These are phyloP conservation scores for Rhynchosporium agropyri DNA, from an alignment of 2,329 filamentous ascomycete species.

Conservation along the genomic window DNA sequence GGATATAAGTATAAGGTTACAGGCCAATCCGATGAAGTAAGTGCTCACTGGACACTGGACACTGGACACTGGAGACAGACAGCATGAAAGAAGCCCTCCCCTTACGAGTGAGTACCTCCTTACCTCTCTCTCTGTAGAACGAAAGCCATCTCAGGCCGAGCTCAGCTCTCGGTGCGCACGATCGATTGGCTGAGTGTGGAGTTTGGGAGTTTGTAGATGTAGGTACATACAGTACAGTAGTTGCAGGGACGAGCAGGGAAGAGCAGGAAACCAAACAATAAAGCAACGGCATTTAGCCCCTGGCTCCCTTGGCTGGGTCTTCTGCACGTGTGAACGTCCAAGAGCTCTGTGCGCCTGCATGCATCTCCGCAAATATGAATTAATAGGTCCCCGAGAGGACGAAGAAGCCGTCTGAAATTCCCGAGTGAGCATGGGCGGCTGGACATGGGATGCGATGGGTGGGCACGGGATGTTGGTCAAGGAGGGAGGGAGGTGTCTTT, in stretches of 20 bases:
- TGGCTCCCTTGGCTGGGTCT: conserved; percentile 11
- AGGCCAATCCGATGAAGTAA: not conserved
- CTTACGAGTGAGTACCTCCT: no score
- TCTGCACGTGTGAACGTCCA: conserved; percentile 18
- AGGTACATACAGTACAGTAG: no score
- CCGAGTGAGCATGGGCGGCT: not conserved
- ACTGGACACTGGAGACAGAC: not conserved
- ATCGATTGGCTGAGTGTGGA: conserved; percentile 13
- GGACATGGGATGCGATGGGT: not conserved
- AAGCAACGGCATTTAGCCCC: conserved; percentile 2
- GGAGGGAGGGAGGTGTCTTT: no score
- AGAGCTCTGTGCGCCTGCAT: conserved; percentile 17
- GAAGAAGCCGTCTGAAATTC: conserved; percentile 10
- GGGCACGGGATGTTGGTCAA: not conserved
- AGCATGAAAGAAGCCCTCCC: not conserved
- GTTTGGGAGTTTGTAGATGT: not conserved
- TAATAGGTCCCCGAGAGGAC: conserved; percentile 15
- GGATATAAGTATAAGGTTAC: conserved; percentile 7
- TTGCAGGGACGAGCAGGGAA: not conserved
- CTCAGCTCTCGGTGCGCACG: not conserved
- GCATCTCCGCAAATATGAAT: not conserved
- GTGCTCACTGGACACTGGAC: no score
- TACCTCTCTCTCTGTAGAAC: no score
- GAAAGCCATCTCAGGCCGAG: not conserved
- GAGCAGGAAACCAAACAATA: conserved; percentile 14